These are phyloP conservation scores for Saccharomyces paradoxus DNA, from an alignment of 805 yeast species.

Conservation along the genomic window DNA sequence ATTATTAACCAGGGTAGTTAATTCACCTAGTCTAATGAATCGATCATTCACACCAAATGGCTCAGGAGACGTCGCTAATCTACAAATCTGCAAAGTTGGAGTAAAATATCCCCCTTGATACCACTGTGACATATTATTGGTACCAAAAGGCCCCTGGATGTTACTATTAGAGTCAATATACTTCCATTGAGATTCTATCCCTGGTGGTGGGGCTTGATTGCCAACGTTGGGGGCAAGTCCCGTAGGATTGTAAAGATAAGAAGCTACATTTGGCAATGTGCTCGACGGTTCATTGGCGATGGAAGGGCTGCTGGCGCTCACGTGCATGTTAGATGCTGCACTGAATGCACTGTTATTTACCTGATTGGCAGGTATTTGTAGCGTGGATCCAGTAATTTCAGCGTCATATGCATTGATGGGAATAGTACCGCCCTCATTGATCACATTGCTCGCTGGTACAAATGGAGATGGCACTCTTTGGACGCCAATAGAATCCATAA, in stretches of 20 bases:
- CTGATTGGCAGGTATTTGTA: neutral
- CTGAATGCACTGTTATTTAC: neutral
- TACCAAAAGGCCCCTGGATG: slow-evolving; percentile 78
- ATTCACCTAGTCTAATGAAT: slow-evolving; percentile 21
- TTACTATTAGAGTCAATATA: slow-evolving; percentile 64
- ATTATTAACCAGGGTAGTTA: slow-evolving; percentile 17
- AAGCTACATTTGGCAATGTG: neutral
- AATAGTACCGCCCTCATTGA: neutral
- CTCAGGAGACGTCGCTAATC: slow-evolving; percentile 31
- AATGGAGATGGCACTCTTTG: slow-evolving; percentile 24
- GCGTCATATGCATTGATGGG: neutral
- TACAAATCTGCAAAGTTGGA: slow-evolving; percentile 47
- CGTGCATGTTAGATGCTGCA: neutral
- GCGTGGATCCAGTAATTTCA: neutral
- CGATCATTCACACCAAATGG: slow-evolving; percentile 24
- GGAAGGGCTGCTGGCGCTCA: neutral
- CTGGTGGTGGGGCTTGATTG: slow-evolving; percentile 10
- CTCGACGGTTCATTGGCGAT: neutral
- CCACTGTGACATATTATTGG: slow-evolving; percentile 76
- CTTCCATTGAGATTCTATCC: slow-evolving; percentile 53
- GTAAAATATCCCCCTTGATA: slow-evolving; percentile 53
- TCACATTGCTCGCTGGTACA: neutral
- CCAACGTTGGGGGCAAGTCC: neutral
- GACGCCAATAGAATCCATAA: slow-evolving; percentile 22
- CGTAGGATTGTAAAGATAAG: neutral